Base-by-base conservation (phyloP, 805 yeast genomes). In the Scheffersomyces coipomensis region DNA sequence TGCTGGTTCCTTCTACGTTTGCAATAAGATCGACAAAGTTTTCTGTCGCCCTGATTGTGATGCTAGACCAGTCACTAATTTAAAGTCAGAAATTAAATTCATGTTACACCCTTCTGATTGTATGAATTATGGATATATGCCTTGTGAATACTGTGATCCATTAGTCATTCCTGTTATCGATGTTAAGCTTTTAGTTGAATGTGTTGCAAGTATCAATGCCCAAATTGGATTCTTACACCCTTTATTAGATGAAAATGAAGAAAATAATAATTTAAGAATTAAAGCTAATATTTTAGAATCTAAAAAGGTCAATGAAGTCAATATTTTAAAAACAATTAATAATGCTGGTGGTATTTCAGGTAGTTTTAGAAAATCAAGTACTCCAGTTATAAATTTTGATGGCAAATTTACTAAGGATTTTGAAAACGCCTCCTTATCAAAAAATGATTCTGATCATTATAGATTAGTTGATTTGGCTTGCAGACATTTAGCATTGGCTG, bases 401-500 rank as follows among this genome's bases (percentile, higher is more conserved):
- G 56, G 58, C 13, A 55, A 55, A 34, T 36, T 43, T 32, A 35
- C 57, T 16, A 60, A 59, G 39, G 59, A 61, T 34, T 49, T 44
- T 29, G 58, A 50, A 30, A 34, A 40, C 26, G 30, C 49, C 10
- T n/a, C 35, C 6, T 38, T 76, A 21, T 68, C 81, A 17, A 77
- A 79, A 51, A 79, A 79, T 56, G 87, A 83, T 55, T 68, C 78
- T 33, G 88, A 83, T 51, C 90, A 85, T 53, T 71, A 78, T 50
- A 72, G 81, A 43, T 71, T 83, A 33, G 87, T 83, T 17, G 85
- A 81, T 54, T 75, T 81, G 51, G 93, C 95, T 1, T 87, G 95
- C 54, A 79, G 91, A 39, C 90, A 85, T 58, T 81, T 86, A 52
- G 89, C 91, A 1, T 67, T 82, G 30, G 93, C 93, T 23, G 95